Conservation (phyloP, 805 yeast genomes). For the Pichia manshurica region DNA sequence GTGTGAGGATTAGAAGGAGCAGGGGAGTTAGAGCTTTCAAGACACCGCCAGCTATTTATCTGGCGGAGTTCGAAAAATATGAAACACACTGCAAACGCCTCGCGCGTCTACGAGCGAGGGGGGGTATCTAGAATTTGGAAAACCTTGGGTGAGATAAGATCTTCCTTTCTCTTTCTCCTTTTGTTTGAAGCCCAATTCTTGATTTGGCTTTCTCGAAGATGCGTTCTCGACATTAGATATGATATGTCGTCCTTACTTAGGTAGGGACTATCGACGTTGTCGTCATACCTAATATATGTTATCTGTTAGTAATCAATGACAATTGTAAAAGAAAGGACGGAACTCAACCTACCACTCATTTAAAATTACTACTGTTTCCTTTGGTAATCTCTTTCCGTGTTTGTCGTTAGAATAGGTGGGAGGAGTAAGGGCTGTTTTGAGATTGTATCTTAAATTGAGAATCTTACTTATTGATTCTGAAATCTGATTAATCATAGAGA, state of each 20-base stretch:
- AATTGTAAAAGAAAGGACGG: background rate
- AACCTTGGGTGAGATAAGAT: background rate
- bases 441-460: conserved; percentile 1
- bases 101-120: background rate
- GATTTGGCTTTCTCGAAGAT: conserved; percentile 8
- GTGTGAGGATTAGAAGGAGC: too few relatives aligned
- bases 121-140: too few relatives aligned
- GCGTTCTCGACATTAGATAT: background rate
- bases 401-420: background rate
- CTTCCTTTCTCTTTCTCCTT: conserved; percentile 9
- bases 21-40: background rate
- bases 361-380: background rate
- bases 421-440: background rate
- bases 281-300: conserved; percentile 4
- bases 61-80: too few relatives aligned
- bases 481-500: conserved; percentile 1
- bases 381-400: conserved; percentile 5
- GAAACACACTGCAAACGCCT: too few relatives aligned
- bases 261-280: conserved; percentile 12
- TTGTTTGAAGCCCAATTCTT: conserved; percentile 13
- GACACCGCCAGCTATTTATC: too few relatives aligned
- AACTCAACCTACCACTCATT: conserved; percentile 7
- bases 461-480: conserved; percentile 4
- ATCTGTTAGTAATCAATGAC: background rate
- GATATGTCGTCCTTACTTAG: conserved; percentile 8